These are phyloP conservation scores for Hemileia vastatrix DNA, from an alignment of 1,284 basidiomycete genomes.

Conservation along the genomic window DNA sequence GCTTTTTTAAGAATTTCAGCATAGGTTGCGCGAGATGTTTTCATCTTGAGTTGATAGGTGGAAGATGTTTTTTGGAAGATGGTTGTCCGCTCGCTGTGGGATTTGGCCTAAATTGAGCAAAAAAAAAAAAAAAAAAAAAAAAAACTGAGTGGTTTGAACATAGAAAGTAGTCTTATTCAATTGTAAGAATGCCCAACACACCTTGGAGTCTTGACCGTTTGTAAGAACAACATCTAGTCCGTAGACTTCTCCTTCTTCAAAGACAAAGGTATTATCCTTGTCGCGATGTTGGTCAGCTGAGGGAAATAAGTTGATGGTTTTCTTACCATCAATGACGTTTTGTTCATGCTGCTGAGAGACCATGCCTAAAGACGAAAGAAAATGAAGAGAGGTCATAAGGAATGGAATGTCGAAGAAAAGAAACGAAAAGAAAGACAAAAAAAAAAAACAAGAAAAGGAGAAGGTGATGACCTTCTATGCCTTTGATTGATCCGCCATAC, in stretches of 20 bases:
- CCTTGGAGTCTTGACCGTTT: constrained; percentile 80
- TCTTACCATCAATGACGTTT: constrained; percentile 93
- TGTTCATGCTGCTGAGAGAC: constrained; percentile 81
- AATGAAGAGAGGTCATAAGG: background rate
- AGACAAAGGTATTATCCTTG: constrained; percentile 63
- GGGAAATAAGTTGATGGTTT: constrained; percentile 85
- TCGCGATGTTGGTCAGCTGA: constrained; percentile 70
- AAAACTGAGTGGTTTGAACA: background rate
- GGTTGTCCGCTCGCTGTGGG: constrained; percentile 78
- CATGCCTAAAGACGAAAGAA: constrained; percentile 48
- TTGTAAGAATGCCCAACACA: constrained; percentile 39
- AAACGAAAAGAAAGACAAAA: background rate
- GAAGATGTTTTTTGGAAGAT: constrained; percentile 77
- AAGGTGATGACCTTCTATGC: constrained; percentile 14
- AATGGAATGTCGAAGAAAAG: background rate
- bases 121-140: background rate
- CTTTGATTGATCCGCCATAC: constrained; percentile 33
- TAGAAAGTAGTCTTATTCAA: background rate
- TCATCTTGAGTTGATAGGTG: constrained; percentile 95
- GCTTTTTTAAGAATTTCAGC: constrained; percentile 96
- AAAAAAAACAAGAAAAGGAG: background rate
- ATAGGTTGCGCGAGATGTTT: constrained; percentile 87
- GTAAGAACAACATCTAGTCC: constrained; percentile 88
- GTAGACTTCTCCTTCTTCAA: constrained; percentile 90
- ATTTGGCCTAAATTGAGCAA: constrained; percentile 56